Base-by-base conservation (phyloP, 1,284 basidiomycete genomes). In the Phlebopus sp. region DNA sequence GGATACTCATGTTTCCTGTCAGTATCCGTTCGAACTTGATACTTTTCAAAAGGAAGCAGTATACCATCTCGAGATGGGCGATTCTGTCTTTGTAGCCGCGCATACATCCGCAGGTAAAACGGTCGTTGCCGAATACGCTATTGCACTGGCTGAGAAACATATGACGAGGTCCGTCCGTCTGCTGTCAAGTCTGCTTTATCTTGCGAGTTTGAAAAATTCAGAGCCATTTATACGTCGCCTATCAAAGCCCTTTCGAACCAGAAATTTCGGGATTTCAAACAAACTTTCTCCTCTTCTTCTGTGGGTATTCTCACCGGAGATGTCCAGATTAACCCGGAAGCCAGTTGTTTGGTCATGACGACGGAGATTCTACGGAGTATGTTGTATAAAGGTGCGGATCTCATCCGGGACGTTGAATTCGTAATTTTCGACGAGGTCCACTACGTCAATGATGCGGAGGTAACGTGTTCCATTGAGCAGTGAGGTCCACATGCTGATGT, bases 391-490 rank as follows among this genome's bases (percentile, higher is more conserved):
- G 97, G 97, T 4, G 97, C 97, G 13, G 97, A 99, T 69, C 76
- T 99, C 27, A 99, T 99, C 59, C 83, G 97, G 38, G 97, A 99
- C 67, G 95, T 99, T 38, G 97, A 99, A 66, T 99, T 98, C 65
- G 97, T 99, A 21, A 97, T 99, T 55, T 99, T 99, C 62, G 97
- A 99, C 66, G 97, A 99, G 67, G 97, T 99, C 11, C 97, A 99
- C 71, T 99, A 99, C 67, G 95, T 99, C 49, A 99, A 99, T 66
- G 97, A 99, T 67, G 91, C 93, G 14, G 97, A 99, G 84, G 93
- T 94, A 53, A 55, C 74, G 56, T 18, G 37, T 45, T 37, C 30
- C 45, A 44, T 52, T 41, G 37, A 40, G 47, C 40, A 13, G 35
- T 34, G 35, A 23, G 32, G 15, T 9, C 34, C 23, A 31, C 27